Percentiles rank a stretch among this genome's conserved stretches.
Conservation (phyloP, 1,139 yeast species). For the Nakaseomyces bracarensis region DNA sequence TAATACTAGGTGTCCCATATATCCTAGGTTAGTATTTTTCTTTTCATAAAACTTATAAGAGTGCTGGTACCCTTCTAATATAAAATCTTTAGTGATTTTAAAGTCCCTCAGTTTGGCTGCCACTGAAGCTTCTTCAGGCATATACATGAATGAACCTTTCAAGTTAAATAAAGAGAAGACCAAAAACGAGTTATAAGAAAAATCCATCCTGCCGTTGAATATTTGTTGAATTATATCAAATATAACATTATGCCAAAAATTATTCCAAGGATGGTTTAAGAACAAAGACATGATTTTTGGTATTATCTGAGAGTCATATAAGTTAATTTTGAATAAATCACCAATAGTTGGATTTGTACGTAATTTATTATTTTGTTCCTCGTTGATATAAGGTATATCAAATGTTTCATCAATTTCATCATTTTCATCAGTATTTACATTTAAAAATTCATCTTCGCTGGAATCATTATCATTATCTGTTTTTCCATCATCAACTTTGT, state of each 20-base stretch:
- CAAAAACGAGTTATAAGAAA: slow-evolving; percentile 77
- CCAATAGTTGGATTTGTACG: slow-evolving; percentile 78
- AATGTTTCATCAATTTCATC: slow-evolving; percentile 37
- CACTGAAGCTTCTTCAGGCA: slow-evolving; percentile 10
- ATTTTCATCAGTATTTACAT: slow-evolving; percentile 9
- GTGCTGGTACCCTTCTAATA: slow-evolving; percentile 71
- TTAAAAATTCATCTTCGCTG: slow-evolving; percentile 8
- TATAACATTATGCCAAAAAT: slow-evolving; percentile 92
- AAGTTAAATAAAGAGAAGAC: slow-evolving; percentile 35
- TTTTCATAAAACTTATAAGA: slow-evolving; percentile 61
- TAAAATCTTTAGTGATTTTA: slow-evolving; percentile 68
- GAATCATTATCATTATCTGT: neutral
- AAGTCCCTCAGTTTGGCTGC: slow-evolving; percentile 35
- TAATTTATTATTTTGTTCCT: slow-evolving; percentile 51
- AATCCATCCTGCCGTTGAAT: slow-evolving; percentile 90
- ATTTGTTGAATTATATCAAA: slow-evolving; percentile 96
- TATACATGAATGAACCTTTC: slow-evolving; percentile 22
- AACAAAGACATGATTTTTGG: slow-evolving; percentile 74
- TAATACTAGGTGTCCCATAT: slow-evolving; percentile 93
- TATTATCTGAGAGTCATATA: slow-evolving; percentile 74
- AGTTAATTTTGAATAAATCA: slow-evolving; percentile 75
- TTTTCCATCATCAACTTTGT: neutral
- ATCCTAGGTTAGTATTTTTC: slow-evolving; percentile 75
- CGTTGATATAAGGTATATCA: slow-evolving; percentile 43
- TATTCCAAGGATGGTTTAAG: slow-evolving; percentile 94